Evolutionary conservation across 192 early-diverging fungal genomes (phyloP).

Genomic region (Linnemannia zychae): DNA sequence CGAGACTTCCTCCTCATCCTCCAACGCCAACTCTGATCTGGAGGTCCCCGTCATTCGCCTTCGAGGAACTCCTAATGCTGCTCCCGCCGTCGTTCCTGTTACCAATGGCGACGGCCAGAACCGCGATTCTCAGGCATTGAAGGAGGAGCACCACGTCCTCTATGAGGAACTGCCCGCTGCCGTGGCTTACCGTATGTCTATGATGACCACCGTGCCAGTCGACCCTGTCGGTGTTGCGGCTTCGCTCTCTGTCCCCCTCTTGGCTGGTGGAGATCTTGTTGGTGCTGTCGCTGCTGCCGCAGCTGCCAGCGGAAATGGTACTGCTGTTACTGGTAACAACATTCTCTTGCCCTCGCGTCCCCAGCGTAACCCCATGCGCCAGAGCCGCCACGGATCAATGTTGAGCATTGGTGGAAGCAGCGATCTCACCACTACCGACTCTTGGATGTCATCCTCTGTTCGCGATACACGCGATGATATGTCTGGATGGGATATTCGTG

Average conservation of each 20-base stretch:
- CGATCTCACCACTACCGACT: slow-evolving; percentile 36
- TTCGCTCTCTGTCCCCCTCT: neutral
- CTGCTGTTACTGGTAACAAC: neutral
- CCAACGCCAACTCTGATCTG: neutral
- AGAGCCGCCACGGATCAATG: slow-evolving; percentile 45
- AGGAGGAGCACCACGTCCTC: slow-evolving; percentile 49
- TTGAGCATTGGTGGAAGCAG: slow-evolving; percentile 38
- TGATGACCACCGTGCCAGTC: slow-evolving; percentile 49
- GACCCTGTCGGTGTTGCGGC: slow-evolving; percentile 33
- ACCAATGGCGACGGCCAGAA: neutral
- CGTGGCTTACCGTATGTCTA: slow-evolving; percentile 47
- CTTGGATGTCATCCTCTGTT: slow-evolving; percentile 40
- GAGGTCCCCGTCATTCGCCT: slow-evolving; percentile 16
- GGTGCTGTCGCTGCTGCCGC: neutral
- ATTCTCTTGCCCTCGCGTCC: slow-evolving; percentile 27
- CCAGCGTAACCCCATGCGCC: slow-evolving; percentile 48
- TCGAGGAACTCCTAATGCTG: neutral
- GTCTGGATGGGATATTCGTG: slow-evolving; percentile 40
- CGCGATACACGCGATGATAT: slow-evolving; percentile 51
- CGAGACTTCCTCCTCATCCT: neutral
- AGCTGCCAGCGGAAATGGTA: no score
- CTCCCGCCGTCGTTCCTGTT: neutral
- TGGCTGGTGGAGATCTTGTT: neutral
- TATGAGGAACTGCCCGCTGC: slow-evolving; percentile 48
- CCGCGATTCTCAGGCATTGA: neutral